Evolutionary conservation across 257 asterid species (phyloP), one percentile per base, ranked within the genome.

Genomic region (Nicotiana paniculata): DNA sequence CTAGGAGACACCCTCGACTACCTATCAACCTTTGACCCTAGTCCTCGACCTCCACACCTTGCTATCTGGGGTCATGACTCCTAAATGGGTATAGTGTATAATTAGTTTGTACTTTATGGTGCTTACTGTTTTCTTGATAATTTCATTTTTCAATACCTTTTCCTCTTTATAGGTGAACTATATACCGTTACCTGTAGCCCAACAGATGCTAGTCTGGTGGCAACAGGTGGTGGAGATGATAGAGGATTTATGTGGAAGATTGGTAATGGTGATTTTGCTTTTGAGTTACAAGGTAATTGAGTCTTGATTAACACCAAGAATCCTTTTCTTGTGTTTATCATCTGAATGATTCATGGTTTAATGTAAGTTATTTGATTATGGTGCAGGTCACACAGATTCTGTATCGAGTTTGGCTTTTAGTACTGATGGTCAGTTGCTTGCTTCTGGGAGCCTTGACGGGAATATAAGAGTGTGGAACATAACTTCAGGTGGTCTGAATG

Each of bases 211-310:
- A 81, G 86, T 12, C 85, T 96, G 82, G 99, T 96, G 82, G 99
- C 97, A 82, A 96, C 97, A 61, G 98, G 99, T 43, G 99, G 97
- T 81, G 98, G 97, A 78, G 99, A 96, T 88, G 97, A 96, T 89
- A 94, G 83, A 89, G 99, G 95, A 64, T 96, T 93, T 75, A 58
- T 94, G 51, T 96, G 99, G 99, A 90, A 70, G 81, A 92, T 93
- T 82, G 85, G 85, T 79, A 93, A 83, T 80, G 97, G 99, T 64
- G 97, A 92, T 84, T 90, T 91, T 93, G 92, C 93, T 86, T 89
- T 86, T 84, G 97, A 92, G 88, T 88, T 92, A 87, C 88, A 89
- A 90, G 99, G 99, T 93, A 84, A 69, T 3, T 81, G 30, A 39
- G 26, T 63, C 62, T 4, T 51, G 61, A 55, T 39, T 74, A 46